Evolutionary conservation across 768 basidiomycete species (phyloP).

Genomic region (Suillus fuscotomentosus): DNA sequence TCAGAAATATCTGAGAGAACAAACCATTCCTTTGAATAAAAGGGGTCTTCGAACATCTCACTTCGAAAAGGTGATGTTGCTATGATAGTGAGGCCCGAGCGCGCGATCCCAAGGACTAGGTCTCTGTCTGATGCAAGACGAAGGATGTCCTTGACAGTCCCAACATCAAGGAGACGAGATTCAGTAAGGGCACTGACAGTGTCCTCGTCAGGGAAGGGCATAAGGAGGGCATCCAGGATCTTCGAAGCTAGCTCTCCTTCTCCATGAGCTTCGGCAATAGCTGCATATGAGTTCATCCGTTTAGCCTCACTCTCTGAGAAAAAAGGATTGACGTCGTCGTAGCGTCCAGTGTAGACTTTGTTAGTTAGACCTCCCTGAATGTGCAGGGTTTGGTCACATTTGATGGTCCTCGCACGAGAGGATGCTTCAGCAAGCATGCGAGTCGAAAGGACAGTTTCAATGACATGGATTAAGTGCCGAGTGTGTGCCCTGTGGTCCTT

Average conservation of each 20-base stretch:
- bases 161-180: too few relatives aligned
- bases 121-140: too few relatives aligned
- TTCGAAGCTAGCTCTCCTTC: background rate
- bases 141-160: too few relatives aligned
- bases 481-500: too few relatives aligned
- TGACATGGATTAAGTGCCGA: background rate
- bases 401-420: rapidly evolving
- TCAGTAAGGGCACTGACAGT: background rate
- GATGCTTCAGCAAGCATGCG: background rate
- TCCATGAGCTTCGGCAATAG: background rate
- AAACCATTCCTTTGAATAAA: too few relatives aligned
- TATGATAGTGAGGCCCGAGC: too few relatives aligned
- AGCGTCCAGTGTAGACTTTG: background rate
- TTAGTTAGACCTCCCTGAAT: background rate
- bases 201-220: background rate
- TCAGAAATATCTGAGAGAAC: too few relatives aligned
- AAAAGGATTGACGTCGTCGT: background rate
- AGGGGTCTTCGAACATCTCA: too few relatives aligned
- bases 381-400: background rate
- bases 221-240: background rate
- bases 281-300: background rate
- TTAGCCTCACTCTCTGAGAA: background rate
- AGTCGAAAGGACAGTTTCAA: background rate
- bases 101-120: too few relatives aligned
- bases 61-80: too few relatives aligned